Evolutionary conservation across 176 grass and related monocot species (phyloP).

Genomic region (Cenchrus purpureus): DNA sequence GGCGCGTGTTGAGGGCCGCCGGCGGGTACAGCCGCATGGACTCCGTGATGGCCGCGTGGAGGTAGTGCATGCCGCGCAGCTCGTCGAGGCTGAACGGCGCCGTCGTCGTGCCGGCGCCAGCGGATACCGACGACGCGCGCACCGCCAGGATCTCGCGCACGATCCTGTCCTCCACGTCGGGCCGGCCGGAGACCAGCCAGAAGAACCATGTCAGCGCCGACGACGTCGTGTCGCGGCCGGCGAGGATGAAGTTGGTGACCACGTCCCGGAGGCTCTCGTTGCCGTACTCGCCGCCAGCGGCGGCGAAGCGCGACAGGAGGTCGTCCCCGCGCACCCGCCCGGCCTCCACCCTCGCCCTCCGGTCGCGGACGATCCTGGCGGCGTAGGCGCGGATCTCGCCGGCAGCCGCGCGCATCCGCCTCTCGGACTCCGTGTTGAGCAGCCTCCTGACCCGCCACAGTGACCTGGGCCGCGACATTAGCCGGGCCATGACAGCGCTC

Average conservation of each 20-base stretch:
- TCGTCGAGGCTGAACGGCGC: background rate
- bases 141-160: background rate
- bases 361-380: conserved; percentile 47
- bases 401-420: conserved; percentile 39
- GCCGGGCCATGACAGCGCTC: conserved; percentile 50
- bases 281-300: conserved; percentile 36
- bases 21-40: conserved; percentile 8
- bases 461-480: conserved; percentile 37
- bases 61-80: conserved; percentile 4
- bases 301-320: conserved; percentile 63
- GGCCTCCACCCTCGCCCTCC: background rate
- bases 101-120: background rate
- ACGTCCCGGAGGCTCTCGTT: conserved; percentile 44
- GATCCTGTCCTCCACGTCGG: conserved; percentile 31
- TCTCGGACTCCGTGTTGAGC: conserved; percentile 45
- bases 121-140: background rate
- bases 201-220: conserved; percentile 78
- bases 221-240: conserved; percentile 65
- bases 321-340: conserved; percentile 5
- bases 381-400: conserved; percentile 43
- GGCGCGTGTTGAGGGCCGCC: background rate
- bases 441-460: conserved; percentile 54
- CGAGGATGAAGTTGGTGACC: conserved; percentile 59
- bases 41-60: conserved; percentile 7
- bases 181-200: conserved; percentile 51